phyloP scores from a whole-genome alignment of 2,329 filamentous ascomycete species.

The Stylonectria norvegica region DNA sequence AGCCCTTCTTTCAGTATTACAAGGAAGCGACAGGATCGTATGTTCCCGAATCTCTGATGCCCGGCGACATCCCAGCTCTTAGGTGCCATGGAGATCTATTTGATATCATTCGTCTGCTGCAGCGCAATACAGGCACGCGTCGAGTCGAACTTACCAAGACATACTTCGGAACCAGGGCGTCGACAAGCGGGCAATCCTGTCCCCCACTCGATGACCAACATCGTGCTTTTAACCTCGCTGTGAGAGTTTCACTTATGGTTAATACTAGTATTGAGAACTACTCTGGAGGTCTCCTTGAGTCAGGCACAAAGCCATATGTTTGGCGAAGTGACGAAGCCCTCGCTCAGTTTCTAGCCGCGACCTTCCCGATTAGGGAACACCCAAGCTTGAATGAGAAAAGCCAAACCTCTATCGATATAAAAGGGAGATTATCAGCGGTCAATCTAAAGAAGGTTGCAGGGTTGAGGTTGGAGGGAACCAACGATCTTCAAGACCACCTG shows the following conservation, averaged over 20 bases:
- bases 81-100: not conserved
- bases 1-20: not conserved
- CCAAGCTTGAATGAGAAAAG: not conserved
- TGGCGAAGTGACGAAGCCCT: constrained; percentile 1
- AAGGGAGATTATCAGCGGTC: not conserved
- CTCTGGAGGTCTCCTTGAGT: not conserved
- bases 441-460: not conserved
- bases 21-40: not conserved
- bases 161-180: not conserved
- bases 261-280: constrained; percentile 1
- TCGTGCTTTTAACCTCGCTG: constrained; percentile 3
- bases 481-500: constrained; percentile 5
- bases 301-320: not conserved
- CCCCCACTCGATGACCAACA: not conserved
- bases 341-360: not conserved
- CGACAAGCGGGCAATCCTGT: not conserved
- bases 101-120: not conserved
- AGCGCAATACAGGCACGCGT: not conserved
- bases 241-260: constrained; percentile 3
- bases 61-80: not conserved
- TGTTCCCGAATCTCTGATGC: not conserved
- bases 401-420: not conserved
- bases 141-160: not conserved
- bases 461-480: constrained; percentile 2
- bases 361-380: not conserved